Evolutionary conservation across 2,329 filamentous ascomycete species (phyloP), one percentile per base, ranked within the genome.

Genomic region (Diaporthe sp.): DNA sequence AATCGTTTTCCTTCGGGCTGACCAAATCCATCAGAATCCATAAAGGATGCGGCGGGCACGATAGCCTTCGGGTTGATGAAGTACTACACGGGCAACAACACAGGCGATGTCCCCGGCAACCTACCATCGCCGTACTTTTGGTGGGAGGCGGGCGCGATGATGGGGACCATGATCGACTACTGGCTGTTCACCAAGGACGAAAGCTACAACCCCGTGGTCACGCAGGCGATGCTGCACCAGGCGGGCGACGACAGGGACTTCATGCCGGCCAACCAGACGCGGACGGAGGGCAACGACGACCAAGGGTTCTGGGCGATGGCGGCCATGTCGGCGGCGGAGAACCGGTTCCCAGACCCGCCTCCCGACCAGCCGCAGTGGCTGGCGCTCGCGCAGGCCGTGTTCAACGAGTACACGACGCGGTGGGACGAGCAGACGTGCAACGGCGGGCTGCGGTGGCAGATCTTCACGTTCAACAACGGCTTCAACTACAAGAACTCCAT

Each of bases 291-390:
- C 78, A 95, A 94, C 83, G 93, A 95, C 78, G 93, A 95, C 79
- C 93, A 95, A 83, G 92, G 94, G 8, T 96, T 97, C 84, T 97
- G 95, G 95, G 94, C 90, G n/a, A 89, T 97, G 87, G 91, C 94
- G 1, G 94, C 93, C 76, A 94, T 97, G 88, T 90, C 90, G 13
- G 95, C 95, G 3, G 93, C 93, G 51, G 95, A 97, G 84, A 90
- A 92, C 80, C 92, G 92, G 77, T 96, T 94, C 80, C 92, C 93
- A 2, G 89, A 95, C 79, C 92, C 93, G 6, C 88, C 90, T 0
- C 78, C 86, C 0, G 89, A 88, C 75, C 82, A 92, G 72, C 91
- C 93, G 0, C 92, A 93, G 77, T 98, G 94, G 94, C 88, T 97
- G n/a, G 91, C 92, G 9, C 88, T 97, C 72, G 92, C 90, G 0